Conservation (phyloP, 495 filamentous ascomycete genomes). For the Talaromyces adpressus region DNA sequence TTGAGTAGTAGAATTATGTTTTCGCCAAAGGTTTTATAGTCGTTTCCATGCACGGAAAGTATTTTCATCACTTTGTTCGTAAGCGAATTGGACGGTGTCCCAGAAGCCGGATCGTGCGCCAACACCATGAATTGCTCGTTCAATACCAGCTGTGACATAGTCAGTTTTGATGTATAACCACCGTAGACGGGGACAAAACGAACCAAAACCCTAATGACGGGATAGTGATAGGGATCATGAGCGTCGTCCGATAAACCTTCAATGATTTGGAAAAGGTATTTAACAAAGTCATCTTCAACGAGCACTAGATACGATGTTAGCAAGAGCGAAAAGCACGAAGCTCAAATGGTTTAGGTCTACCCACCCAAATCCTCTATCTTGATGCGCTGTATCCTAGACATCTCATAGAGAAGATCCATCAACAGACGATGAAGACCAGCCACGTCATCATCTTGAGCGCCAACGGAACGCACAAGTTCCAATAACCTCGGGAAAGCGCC, state of each 20-base stretch:
- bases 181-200: constrained; percentile 10
- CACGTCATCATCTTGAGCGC: constrained; percentile 55
- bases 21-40: constrained; percentile 92
- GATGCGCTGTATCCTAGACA: constrained; percentile 86
- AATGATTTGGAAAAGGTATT: constrained; percentile 79
- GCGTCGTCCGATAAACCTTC: constrained; percentile 84
- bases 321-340: not conserved
- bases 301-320: constrained; percentile 27
- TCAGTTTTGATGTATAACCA: not conserved
- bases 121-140: constrained; percentile 98
- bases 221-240: constrained; percentile 94
- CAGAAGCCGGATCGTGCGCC: constrained; percentile 45
- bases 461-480: constrained; percentile 65
- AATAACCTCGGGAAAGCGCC: constrained; percentile 76
- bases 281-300: constrained; percentile 80
- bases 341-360: constrained; percentile 14
- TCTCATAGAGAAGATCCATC: constrained; percentile 90
- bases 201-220: constrained; percentile 88
- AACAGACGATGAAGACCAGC: constrained; percentile 69
- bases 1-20: constrained; percentile 96
- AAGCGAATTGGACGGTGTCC: constrained; percentile 38
- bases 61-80: constrained; percentile 93
- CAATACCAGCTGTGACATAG: constrained; percentile 66
- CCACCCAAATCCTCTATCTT: constrained; percentile 68
- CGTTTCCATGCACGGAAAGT: constrained; percentile 67